A percentile compares a stretch with the other conserved stretches of the same genome.
phyloP scores from a whole-genome alignment of 345 rosid genomes.

The Punica granatum region DNA sequence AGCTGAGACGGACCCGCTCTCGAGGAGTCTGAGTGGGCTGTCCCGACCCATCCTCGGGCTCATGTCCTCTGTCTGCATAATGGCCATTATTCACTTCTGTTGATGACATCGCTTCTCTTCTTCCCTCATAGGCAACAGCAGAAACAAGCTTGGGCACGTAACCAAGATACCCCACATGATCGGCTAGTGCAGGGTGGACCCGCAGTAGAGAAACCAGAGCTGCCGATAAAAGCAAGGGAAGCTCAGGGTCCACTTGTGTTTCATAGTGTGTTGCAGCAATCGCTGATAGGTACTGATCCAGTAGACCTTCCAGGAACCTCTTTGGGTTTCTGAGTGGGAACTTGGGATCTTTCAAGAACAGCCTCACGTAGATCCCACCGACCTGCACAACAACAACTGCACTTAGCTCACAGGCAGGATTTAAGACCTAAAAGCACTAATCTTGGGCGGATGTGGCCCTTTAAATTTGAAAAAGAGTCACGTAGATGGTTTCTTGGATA shows the following conservation, averaged over 20 bases:
- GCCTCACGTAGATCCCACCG: conserved; percentile 90
- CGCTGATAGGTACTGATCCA: conserved; percentile 91
- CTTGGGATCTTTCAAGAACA: conserved; percentile 93
- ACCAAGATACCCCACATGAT: conserved; percentile 96
- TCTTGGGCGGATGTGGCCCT: neutral
- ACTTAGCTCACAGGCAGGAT: neutral
- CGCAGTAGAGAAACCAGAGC: conserved; percentile 97
- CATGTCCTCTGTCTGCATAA: conserved; percentile 32
- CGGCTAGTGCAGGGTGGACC: conserved; percentile 97
- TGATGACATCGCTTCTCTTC: conserved; percentile 86
- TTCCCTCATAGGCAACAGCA: conserved; percentile 94
- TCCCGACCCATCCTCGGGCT: conserved; percentile 45
- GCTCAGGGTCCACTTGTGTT: conserved; percentile 76
- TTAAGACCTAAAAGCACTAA: neutral
- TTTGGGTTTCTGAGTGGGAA: conserved; percentile 96
- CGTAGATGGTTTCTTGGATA: neutral
- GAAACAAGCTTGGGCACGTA: conserved; percentile 96
- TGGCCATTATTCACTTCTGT: conserved; percentile 49
- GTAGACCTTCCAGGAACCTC: conserved; percentile 91
- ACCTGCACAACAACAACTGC: conserved; percentile 41
- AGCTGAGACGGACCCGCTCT: conserved; percentile 96
- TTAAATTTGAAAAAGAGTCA: neutral
- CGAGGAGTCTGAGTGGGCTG: conserved; percentile 78
- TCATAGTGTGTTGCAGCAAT: conserved; percentile 92
- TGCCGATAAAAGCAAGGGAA: conserved; percentile 93